These are phyloP conservation scores for Phytopythium montanum DNA, from an alignment of 352 stramenopile genomes.

Conservation along the genomic window DNA sequence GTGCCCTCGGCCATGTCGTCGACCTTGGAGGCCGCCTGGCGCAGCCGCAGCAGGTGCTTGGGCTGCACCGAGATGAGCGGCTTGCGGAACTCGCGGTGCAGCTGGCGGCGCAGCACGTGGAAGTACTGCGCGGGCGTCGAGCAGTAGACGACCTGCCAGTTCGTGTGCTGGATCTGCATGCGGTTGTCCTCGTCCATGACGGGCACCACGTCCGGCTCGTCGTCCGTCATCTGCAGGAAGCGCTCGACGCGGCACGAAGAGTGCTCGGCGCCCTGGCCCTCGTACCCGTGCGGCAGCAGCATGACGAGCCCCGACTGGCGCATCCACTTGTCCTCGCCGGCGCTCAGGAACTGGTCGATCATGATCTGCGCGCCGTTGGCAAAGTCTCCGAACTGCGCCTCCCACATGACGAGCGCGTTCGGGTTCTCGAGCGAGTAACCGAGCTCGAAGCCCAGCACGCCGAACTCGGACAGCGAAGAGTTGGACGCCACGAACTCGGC, in stretches of 20 bases:
- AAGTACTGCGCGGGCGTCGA: constrained; percentile 96
- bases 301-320: constrained; percentile 88
- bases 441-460: constrained; percentile 86
- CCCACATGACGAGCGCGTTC: constrained; percentile 88
- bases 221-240: constrained; percentile 79
- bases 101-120: constrained; percentile 90
- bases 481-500: constrained; percentile 85
- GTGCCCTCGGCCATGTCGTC: constrained; percentile 53
- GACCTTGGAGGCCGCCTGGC: constrained; percentile 76
- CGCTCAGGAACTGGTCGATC: constrained; percentile 84
- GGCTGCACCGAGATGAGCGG: constrained; percentile 78
- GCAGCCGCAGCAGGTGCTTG: constrained; percentile 83
- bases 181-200: constrained; percentile 32
- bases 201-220: constrained; percentile 71
- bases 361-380: constrained; percentile 87
- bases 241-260: constrained; percentile 81
- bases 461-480: constrained; percentile 78
- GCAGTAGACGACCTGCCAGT: constrained; percentile 75
- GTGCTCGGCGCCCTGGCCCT: constrained; percentile 85
- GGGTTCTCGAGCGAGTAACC: constrained; percentile 84
- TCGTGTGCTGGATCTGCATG: constrained; percentile 53
- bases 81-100: constrained; percentile 65
- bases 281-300: constrained; percentile 79
- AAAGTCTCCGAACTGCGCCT: constrained; percentile 89
- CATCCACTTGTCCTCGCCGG: constrained; percentile 86